Base-by-base conservation (phyloP, 305 asterid genomes). In the Coffea humblotiana region DNA sequence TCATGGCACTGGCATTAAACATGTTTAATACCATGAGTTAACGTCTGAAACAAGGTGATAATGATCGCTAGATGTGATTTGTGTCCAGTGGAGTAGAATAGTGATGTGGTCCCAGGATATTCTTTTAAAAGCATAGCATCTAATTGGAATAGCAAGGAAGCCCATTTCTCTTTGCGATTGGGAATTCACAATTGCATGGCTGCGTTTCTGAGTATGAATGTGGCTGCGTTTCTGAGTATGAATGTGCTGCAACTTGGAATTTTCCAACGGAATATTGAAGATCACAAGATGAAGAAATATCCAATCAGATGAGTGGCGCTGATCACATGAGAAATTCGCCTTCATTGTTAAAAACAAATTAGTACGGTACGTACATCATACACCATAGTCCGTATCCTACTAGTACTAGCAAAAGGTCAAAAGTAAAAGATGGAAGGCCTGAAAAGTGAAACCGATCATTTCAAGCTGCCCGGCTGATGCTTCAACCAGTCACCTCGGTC, bases 91-190 rank as follows among this genome's bases (percentile, higher is more conserved):
- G 61, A 56, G 61, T 23, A 56, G 61, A 8, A 54, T 18, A 56
- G 61, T 18, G 61, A 56, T 18, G 8, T 56, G 9, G 8, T n/a
- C 60, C 18, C 65, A 16, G 65, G n/a, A 73, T 73, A 73, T 73
- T 51, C 77, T 73, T 52, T 32, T 8, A 19, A 73, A 29, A 29
- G 77, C 66, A 27, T 73, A 18, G 77, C 65, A 73, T 51, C 25
- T 49, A n/a, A 49, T 27, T 29, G 76, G 18, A 14, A 11, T 40
- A 25, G 51, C 37, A 49, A 63, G 51, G 27, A 72, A 72, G 16
- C 10, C 54, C 56, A 51, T 51, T 51, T 51, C 18, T 0, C 2
- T 51, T 51, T 3, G 54, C 13, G 13, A 9, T 49, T 49, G 60
- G 21, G 18, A 14, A 54, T 54, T 54, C 60, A 54, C 60, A 54